Base-by-base conservation (phyloP, 257 asterid genomes). In the Mentha longifolia region DNA sequence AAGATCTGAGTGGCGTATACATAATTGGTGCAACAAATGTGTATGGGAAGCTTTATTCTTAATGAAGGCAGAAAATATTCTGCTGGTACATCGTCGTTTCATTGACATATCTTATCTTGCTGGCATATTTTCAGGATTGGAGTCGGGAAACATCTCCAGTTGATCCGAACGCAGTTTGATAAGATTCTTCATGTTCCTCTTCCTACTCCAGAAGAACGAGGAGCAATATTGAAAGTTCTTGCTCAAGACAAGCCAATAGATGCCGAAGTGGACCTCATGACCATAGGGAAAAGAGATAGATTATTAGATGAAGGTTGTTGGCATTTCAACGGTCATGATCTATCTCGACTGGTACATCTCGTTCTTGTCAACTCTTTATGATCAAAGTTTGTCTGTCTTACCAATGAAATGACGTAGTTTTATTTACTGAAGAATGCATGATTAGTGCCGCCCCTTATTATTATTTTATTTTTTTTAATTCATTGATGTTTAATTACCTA, bases 191-290 rank as follows among this genome's bases (percentile, higher is more conserved):
- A 15, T 46, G 6, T 46, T 46, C 89, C 96, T 76, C 91, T 93
- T 30, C 97, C 97, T 39, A 81, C 74, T 81, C 83, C 95, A 42
- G 90, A 90, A 46, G 97, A 91, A 61, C 87, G 97, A 41, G 97
- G 94, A 54, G 72, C 85, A 79, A 93, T 91, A 69, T 67, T 93
- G 84, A 82, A 78, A 77, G 86, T 96, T 78, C 87, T 87, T 76
- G 81, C 86, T n/a, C 84, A 86, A 70, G 84, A 83, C 22, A 89
- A 79, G 77, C 90, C 82, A 15, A 61, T 93, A 52, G n/a, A n/a
- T n/a, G n/a, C n/a, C n/a, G n/a, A n/a, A n/a, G n/a, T n/a, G n/a
- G n/a, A n/a, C n/a, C n/a, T 93, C 66, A 79, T 85, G 85, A 83
- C 95, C 69, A 60, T 93, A 25, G 97, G 89, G 22, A 85, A 73